A percentile compares a stretch with the other conserved stretches of the same genome.
Conservation (phyloP, 768 basidiomycete species). For the Collybia sp. region DNA sequence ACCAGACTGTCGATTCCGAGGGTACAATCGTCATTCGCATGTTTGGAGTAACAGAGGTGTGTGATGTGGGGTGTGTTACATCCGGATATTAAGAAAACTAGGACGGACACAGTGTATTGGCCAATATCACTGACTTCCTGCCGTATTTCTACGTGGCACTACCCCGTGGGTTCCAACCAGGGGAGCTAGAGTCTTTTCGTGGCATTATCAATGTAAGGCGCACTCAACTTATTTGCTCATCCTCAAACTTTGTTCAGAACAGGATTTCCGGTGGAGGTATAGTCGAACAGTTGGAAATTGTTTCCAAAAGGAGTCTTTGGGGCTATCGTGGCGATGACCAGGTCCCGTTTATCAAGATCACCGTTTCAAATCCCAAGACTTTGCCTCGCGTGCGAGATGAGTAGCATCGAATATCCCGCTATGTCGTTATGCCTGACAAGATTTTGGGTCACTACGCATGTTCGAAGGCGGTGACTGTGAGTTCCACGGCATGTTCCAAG, state of each 20-base stretch:
- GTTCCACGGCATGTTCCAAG: conserved; percentile 56
- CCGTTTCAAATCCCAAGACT: conserved; percentile 62
- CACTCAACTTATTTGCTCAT: neutral
- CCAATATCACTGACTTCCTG: conserved; percentile 73
- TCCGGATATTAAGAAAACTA: conserved; percentile 20
- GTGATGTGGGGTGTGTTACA: conserved; percentile 2
- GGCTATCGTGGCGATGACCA: conserved; percentile 82
- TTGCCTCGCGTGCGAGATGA: conserved; percentile 91
- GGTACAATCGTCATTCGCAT: conserved; percentile 51
- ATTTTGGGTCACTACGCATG: conserved; percentile 35
- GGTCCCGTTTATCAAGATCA: conserved; percentile 83
- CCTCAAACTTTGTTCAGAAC: conserved; percentile 18
- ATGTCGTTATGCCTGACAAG: conserved; percentile 9
- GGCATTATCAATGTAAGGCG: conserved; percentile 70
- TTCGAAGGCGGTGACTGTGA: conserved; percentile 75
- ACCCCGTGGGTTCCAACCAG: conserved; percentile 74
- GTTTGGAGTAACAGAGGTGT: conserved; percentile 88
- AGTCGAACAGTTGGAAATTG: conserved; percentile 52
- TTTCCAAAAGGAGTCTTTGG: conserved; percentile 74
- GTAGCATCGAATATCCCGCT: conserved; percentile 25
- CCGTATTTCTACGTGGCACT: conserved; percentile 93
- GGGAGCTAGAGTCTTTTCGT: conserved; percentile 63
- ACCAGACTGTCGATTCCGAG: conserved; percentile 50
- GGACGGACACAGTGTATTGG: conserved; percentile 87
- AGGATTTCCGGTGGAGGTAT: conserved; percentile 24